phyloP scores from a whole-genome alignment of 768 basidiomycete genomes.

The Boletus fagicola region DNA sequence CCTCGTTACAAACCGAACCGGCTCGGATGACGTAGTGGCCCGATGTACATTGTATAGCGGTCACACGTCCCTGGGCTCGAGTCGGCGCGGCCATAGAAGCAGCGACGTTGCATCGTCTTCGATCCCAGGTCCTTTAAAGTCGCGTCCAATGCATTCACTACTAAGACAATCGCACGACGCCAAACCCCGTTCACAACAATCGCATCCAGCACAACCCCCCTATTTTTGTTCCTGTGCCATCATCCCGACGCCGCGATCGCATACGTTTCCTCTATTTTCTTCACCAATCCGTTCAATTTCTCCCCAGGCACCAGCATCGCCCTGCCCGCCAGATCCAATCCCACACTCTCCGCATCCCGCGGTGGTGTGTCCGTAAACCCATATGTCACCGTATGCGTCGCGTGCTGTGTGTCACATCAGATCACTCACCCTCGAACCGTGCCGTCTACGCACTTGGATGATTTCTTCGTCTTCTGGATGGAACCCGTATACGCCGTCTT shows the following conservation, averaged over 20 bases:
- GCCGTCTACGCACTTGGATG: constrained; percentile 46
- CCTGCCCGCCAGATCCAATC: constrained; percentile 66
- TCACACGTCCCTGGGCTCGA: too few species aligned
- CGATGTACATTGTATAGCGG: too few species aligned
- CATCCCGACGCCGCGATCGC: too few species aligned
- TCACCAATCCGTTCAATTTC: constrained; percentile 42
- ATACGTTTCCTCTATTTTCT: constrained; percentile 36
- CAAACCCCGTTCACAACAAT: too few species aligned
- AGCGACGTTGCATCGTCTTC: too few species aligned
- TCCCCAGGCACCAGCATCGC: constrained; percentile 58
- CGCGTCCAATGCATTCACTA: too few species aligned
- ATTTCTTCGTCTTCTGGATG: constrained; percentile 86
- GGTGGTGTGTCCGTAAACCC: constrained; percentile 51
- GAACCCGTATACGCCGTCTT: constrained; percentile 65
- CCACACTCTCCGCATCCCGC: constrained; percentile 65
- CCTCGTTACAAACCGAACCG: not conserved
- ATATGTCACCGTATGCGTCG: constrained; percentile 33
- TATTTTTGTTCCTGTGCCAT: too few species aligned
- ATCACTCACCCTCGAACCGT: not conserved
- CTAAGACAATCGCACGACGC: too few species aligned
- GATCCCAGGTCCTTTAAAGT: too few species aligned
- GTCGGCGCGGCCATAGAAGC: too few species aligned
- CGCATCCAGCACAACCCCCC: too few species aligned
- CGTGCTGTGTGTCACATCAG: constrained; percentile 11
- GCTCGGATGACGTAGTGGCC: not conserved